A percentile compares a stretch with the other conserved stretches of the same genome.
Evolutionary conservation across 108 stramenopile species (phyloP).

Genomic region (Pseudonitzschia pungens): DNA sequence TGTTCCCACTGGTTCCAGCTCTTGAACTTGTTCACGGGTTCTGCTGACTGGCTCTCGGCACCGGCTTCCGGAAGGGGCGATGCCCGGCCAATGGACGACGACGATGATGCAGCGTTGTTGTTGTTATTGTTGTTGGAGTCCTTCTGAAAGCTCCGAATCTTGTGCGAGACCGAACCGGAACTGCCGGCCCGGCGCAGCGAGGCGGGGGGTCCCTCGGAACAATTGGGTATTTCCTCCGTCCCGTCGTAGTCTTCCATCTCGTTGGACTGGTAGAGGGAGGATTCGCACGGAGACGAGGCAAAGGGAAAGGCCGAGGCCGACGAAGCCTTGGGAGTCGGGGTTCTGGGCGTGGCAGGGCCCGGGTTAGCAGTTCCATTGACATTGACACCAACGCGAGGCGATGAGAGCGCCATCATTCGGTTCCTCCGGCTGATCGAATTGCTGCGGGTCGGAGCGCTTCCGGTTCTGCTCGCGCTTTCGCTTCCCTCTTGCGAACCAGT

Average conservation of each 20-base stretch:
- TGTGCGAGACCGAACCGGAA: neutral
- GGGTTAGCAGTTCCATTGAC: too few species aligned
- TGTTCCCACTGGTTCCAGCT: neutral
- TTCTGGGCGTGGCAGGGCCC: too few species aligned
- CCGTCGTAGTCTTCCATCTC: constrained; percentile 17
- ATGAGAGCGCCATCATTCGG: constrained; percentile 5
- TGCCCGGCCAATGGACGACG: neutral
- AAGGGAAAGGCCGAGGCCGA: neutral
- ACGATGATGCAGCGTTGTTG: neutral
- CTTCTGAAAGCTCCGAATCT: neutral
- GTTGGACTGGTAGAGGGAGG: neutral
- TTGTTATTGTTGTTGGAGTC: neutral
- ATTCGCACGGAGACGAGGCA: constrained; percentile 13
- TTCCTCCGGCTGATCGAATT: neutral
- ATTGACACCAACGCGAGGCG: too few species aligned
- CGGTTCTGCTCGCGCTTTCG: too few species aligned
- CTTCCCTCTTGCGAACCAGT: too few species aligned
- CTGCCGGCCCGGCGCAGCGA: neutral
- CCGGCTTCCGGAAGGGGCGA: neutral
- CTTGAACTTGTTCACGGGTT: constrained; percentile 1
- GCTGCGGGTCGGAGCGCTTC: too few species aligned
- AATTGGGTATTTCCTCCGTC: constrained; percentile 6
- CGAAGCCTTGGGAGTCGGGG: too few species aligned
- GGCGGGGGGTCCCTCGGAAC: neutral
- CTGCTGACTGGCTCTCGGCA: too few species aligned